Conservation (phyloP, 139 green algal genomes). For the Desmodesmus armatus region DNA sequence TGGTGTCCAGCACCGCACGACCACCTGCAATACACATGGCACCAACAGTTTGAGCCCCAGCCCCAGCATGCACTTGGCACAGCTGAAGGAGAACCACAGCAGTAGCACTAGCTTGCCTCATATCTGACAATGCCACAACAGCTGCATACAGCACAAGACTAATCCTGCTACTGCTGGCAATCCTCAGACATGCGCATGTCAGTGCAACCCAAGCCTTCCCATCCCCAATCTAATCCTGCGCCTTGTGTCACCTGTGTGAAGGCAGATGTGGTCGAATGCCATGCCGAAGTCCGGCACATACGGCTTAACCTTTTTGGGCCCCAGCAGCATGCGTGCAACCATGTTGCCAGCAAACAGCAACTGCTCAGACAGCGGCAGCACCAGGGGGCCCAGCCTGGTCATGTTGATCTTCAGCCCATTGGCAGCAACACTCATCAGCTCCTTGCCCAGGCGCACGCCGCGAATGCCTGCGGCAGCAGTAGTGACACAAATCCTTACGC, state of each 20-base stretch:
- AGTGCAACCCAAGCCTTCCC: too few species aligned
- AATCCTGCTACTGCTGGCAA: too few species aligned
- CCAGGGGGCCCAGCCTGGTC: slow-evolving; percentile 66
- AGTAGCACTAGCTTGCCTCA: too few species aligned
- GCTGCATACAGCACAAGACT: too few species aligned
- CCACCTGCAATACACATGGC: slow-evolving; percentile 48
- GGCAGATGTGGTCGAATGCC: slow-evolving; percentile 80
- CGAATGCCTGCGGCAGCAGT: slow-evolving; percentile 46
- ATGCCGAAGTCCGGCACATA: slow-evolving; percentile 77
- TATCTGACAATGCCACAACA: too few species aligned
- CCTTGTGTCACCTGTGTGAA: slow-evolving; percentile 74
- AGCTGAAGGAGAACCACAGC: too few species aligned
- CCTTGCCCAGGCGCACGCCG: slow-evolving; percentile 72
- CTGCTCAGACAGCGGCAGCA: slow-evolving; percentile 74
- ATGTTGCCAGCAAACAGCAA: slow-evolving; percentile 65
- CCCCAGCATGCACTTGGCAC: neutral
- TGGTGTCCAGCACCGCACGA: slow-evolving; percentile 73
- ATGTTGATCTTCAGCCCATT: slow-evolving; percentile 76
- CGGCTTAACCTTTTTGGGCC: slow-evolving; percentile 50
- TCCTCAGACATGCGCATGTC: too few species aligned
- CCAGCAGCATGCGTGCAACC: slow-evolving; percentile 53
- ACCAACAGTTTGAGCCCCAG: neutral
- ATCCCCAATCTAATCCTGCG: too few species aligned
- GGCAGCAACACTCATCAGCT: slow-evolving; percentile 75
- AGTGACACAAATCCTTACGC: too few species aligned